Base-by-base conservation (phyloP, 169 alveolate species). In the Cryptosporidium bovis region DNA sequence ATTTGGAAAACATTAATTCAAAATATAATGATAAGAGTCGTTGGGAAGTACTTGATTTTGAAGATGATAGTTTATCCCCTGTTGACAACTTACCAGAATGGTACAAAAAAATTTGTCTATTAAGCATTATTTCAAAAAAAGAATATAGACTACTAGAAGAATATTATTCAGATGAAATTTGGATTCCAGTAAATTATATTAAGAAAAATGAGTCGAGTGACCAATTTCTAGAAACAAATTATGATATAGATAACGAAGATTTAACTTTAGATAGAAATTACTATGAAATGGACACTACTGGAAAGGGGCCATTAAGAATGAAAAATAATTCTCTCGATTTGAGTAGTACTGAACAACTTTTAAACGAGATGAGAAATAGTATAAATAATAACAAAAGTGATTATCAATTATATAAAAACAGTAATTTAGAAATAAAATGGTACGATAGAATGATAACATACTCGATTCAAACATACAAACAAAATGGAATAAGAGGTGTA, bases 401-500 rank as follows among this genome's bases (percentile, higher is more conserved):
- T 16, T 29, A 55, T 20, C 27, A 13, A 29, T 53, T 69, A n/a
- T 27, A 48, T 51, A 64, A 31, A 34, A 36, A 40, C 15, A 36
- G 56, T 36, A 53, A 56, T 51, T 36, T 46, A 6, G 64, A 62
- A 18, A 34, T 27, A 56, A 77, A 60, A 20, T 77, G 87, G 87
- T 77, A 77, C 36, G 87, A 77, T 48, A 29, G 64, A 20, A 60
- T 77, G 71, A 77, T 77, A 44, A 77, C 58, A 24, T 77, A 77
- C 56, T 77, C 87, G 13, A 77, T 77, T 24, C 87, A 77, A 16
- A 77, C 64, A 33, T 77, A 77, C 64, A 77, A 64, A 44, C 87
- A 77, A 44, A 77, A 60, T 60, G 87, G 87, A 18, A 34, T 77
- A 13, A 56, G 87, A 48, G 87, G 87, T 34, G 87, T 77, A 46